A percentile compares a stretch with the other conserved stretches of the same genome.
Evolutionary conservation across 2,329 filamentous ascomycete species (phyloP).

Genomic region (Xylariaceae sp.): DNA sequence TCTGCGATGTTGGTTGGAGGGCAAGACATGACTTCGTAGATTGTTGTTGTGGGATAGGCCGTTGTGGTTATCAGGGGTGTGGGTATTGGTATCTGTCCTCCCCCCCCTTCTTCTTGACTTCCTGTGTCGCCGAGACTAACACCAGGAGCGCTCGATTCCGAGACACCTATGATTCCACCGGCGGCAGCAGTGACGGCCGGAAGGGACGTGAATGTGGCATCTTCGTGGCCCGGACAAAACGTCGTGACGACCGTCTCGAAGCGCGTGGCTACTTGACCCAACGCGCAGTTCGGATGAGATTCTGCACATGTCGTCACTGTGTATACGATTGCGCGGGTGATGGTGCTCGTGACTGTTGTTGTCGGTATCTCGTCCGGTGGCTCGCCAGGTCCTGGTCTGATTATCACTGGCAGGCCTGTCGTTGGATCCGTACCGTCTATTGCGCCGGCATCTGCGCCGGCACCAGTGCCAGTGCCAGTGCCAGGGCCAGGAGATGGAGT

Average conservation of each 20-base stretch:
- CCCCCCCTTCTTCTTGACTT: not conserved
- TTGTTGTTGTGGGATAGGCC: constrained; percentile 29
- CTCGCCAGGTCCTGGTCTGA: too few relatives aligned
- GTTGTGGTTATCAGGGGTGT: constrained; percentile 15
- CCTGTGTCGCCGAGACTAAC: not conserved
- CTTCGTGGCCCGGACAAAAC: constrained; percentile 30
- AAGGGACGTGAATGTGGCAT: not conserved
- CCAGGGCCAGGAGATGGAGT: too few relatives aligned
- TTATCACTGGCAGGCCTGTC: not conserved
- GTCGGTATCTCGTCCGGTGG: not conserved
- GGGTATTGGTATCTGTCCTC: not conserved
- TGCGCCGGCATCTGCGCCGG: too few relatives aligned
- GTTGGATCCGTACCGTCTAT: too few relatives aligned
- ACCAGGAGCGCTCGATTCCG: not conserved
- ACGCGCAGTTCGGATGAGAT: constrained; percentile 13
- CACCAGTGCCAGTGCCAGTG: too few relatives aligned
- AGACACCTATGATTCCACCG: not conserved
- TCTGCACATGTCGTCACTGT: constrained; percentile 29
- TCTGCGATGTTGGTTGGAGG: too few relatives aligned
- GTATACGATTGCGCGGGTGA: constrained; percentile 34
- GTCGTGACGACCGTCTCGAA: constrained; percentile 34
- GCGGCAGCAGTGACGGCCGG: not conserved
- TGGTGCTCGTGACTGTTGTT: constrained; percentile 34
- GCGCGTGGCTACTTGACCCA: constrained; percentile 27
- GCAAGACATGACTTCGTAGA: constrained; percentile 30